These are phyloP conservation scores for Pleomassaria siparia DNA, from an alignment of 2,329 filamentous ascomycete genomes.

Conservation along the genomic window DNA sequence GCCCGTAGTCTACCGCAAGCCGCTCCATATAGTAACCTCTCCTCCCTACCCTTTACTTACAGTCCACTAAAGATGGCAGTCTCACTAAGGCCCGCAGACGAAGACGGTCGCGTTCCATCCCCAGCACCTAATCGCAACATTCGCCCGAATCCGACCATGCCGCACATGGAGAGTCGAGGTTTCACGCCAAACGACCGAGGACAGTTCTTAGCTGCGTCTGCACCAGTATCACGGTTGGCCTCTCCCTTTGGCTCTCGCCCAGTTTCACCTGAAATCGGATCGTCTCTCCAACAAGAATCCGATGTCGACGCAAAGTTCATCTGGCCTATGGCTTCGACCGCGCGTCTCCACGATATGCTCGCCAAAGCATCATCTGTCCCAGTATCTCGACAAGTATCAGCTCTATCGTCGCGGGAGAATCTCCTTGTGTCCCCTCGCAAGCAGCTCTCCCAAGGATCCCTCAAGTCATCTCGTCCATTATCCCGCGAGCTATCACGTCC, in stretches of 20 bases:
- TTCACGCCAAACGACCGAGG: conserved; percentile 25
- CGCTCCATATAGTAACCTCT: no score
- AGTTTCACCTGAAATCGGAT: not conserved
- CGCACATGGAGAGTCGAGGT: not conserved
- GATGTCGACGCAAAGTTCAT: no score
- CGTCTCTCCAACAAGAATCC: not conserved
- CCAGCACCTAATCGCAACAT: conserved; percentile 5
- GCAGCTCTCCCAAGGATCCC: not conserved
- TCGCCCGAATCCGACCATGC: not conserved
- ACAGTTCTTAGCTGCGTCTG: conserved; percentile 25
- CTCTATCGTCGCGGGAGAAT: no score
- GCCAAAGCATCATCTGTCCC: no score
- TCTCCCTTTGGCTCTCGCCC: not conserved
- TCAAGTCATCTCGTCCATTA: not conserved
- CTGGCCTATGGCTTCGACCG: conserved; percentile 14
- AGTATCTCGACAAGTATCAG: conserved; percentile 1
- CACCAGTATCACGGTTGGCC: conserved; percentile 18
- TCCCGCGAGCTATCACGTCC: not conserved
- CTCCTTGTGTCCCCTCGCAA: no score
- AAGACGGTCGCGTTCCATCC: no score
- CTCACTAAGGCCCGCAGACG: no score
- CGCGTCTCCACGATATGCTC: conserved; percentile 4
- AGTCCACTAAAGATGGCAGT: no score
- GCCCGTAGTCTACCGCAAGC: no score
- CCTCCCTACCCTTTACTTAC: no score